A percentile compares a stretch with the other conserved stretches of the same genome.
These are phyloP conservation scores for Fusarium torulosum DNA, from an alignment of 2,329 filamentous ascomycete genomes.

Conservation along the genomic window DNA sequence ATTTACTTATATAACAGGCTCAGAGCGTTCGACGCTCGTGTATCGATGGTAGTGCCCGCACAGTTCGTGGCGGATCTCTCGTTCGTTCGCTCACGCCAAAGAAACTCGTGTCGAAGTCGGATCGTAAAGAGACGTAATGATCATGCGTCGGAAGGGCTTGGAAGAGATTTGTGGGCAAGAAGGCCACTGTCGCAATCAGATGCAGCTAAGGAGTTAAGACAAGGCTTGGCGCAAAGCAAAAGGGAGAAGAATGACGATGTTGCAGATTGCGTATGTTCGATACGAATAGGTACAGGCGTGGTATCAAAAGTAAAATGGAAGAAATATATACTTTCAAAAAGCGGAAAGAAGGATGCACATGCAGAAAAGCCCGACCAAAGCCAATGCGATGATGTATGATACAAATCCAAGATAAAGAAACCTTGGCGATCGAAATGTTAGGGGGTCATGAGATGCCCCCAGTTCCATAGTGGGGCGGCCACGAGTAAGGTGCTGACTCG, in stretches of 20 bases:
- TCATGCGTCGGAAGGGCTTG: neutral
- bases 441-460: slow-evolving; percentile 6
- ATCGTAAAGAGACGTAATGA: neutral
- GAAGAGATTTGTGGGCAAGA: neutral
- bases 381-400: slow-evolving; percentile 11
- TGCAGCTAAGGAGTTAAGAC: slow-evolving; percentile 15
- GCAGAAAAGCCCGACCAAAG: slow-evolving; percentile 19
- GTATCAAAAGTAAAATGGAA: neutral
- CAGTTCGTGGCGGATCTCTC: neutral
- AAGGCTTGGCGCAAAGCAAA: slow-evolving; percentile 6
- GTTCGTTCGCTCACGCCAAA: neutral
- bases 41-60: neutral
- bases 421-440: slow-evolving; percentile 36
- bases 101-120: neutral
- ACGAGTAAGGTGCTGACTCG: slow-evolving; percentile 1
- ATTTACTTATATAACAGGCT: neutral
- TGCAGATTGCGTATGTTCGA: neutral
- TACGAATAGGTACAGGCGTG: neutral
- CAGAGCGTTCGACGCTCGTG: slow-evolving; percentile 10
- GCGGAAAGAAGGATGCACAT: neutral
- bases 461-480: slow-evolving; percentile 2
- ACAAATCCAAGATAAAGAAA: slow-evolving; percentile 32
- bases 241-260: neutral
- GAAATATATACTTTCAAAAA: slow-evolving; percentile 20
- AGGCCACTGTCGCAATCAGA: slow-evolving; percentile 4